Conservation (phyloP, 139 green algal species). For the Monoraphidium neglectum region DNA sequence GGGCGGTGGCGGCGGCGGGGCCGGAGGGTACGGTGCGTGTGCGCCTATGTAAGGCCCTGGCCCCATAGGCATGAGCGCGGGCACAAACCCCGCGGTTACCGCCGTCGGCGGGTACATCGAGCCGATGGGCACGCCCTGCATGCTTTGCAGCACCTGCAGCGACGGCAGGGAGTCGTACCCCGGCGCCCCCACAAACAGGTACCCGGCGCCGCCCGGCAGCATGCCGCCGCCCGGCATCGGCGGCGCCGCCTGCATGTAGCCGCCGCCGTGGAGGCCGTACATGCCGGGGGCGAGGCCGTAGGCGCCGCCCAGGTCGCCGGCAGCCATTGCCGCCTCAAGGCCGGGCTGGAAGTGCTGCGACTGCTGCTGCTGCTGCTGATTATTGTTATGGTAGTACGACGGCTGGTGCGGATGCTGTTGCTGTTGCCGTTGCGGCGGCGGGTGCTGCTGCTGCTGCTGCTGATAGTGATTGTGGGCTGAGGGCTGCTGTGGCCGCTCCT, state of each 20-base stretch:
- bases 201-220: slow-evolving; percentile 14
- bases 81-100: not conserved
- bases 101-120: not conserved
- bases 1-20: no score
- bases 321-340: no score
- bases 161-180: not conserved
- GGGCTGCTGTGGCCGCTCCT: slow-evolving; percentile 22
- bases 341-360: no score
- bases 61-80: not conserved
- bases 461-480: not conserved
- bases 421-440: not conserved
- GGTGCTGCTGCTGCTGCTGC: slow-evolving; percentile 22
- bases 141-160: not conserved
- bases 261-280: no score
- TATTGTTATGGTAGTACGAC: not conserved
- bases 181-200: not conserved
- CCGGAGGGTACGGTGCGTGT: no score
- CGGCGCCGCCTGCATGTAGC: no score
- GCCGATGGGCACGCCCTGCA: not conserved
- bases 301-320: no score
- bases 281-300: no score
- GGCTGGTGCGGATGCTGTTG: slow-evolving; percentile 8
- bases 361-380: slow-evolving; percentile 17
- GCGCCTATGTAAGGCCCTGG: no score
- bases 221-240: not conserved